Conservation (phyloP, 371 early-diverging fungal genomes). For the Dichotomocladium elegans region DNA sequence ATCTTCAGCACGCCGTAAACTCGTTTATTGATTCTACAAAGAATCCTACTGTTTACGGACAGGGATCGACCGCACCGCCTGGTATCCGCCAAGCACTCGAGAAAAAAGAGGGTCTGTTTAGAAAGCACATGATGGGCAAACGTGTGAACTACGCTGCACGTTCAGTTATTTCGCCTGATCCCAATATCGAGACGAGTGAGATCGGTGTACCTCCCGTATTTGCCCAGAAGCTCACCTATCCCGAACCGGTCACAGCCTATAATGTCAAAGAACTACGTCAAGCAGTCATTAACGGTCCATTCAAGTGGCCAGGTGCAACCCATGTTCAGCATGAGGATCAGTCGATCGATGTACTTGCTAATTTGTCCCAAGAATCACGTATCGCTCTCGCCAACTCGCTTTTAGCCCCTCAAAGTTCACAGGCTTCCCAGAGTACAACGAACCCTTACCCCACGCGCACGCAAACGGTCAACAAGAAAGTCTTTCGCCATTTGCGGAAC, state of each 20-base stretch:
- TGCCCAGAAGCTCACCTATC: constrained; percentile 96
- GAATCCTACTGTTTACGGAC: constrained; percentile 52
- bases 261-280: constrained; percentile 90
- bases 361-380: constrained; percentile 83
- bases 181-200: constrained; percentile 97
- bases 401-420: constrained; percentile 75
- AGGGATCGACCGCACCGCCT: constrained; percentile 62
- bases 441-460: constrained; percentile 60
- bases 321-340: constrained; percentile 95
- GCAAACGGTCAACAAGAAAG: constrained; percentile 87
- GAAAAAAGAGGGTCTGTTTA: constrained; percentile 99
- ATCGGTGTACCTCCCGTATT: constrained; percentile 98
- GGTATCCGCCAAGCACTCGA: constrained; percentile 98
- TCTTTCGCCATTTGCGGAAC: constrained; percentile 94
- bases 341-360: constrained; percentile 72
- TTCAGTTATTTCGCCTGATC: constrained; percentile 99
- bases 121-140: constrained; percentile 99
- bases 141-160: constrained; percentile 99
- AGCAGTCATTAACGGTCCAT: constrained; percentile 98
- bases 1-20: constrained; percentile 88
- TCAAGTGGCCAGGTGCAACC: constrained; percentile 98
- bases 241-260: constrained; percentile 96
- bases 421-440: constrained; percentile 37
- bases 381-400: constrained; percentile 96
- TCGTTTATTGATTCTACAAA: constrained; percentile 91